Percentiles rank a stretch among this genome's conserved stretches.
Conservation (phyloP, 192 early-diverging fungal genomes). For the Entomortierella chlamydospora region DNA sequence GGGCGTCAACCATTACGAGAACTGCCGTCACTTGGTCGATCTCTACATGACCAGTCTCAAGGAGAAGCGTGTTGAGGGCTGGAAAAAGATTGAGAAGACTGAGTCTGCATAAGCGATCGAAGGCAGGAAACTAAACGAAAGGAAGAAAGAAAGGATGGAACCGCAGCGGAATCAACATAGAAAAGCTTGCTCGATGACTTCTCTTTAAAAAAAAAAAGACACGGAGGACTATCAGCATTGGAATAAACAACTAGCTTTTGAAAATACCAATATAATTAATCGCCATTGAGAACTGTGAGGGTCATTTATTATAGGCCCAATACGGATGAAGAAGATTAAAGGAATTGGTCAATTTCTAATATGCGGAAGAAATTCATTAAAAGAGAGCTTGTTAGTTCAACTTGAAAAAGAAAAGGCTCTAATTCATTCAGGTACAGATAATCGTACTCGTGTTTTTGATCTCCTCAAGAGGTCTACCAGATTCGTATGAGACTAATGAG, state of each 20-base stretch:
- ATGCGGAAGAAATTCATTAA: not conserved
- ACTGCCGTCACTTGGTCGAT: slow-evolving; percentile 86
- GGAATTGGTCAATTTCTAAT: slow-evolving; percentile 47
- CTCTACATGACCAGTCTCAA: slow-evolving; percentile 80
- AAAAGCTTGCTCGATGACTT: not conserved
- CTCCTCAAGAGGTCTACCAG: slow-evolving; percentile 28
- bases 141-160: not conserved
- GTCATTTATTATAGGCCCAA: too few species aligned
- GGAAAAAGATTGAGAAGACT: slow-evolving; percentile 54
- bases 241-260: not conserved
- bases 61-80: slow-evolving; percentile 66
- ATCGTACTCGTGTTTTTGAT: slow-evolving; percentile 28
- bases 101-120: slow-evolving; percentile 48
- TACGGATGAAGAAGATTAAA: not conserved
- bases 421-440: too few species aligned
- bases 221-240: not conserved
- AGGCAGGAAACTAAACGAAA: not conserved
- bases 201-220: too few species aligned
- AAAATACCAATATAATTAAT: not conserved
- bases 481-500: slow-evolving; percentile 40
- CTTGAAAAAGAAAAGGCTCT: not conserved
- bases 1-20: slow-evolving; percentile 94
- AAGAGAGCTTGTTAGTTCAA: not conserved
- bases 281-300: too few species aligned
- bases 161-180: not conserved